Evolutionary conservation across 2,329 filamentous ascomycete species (phyloP).

Genomic region (Berkeleyomyces rouxiae): DNA sequence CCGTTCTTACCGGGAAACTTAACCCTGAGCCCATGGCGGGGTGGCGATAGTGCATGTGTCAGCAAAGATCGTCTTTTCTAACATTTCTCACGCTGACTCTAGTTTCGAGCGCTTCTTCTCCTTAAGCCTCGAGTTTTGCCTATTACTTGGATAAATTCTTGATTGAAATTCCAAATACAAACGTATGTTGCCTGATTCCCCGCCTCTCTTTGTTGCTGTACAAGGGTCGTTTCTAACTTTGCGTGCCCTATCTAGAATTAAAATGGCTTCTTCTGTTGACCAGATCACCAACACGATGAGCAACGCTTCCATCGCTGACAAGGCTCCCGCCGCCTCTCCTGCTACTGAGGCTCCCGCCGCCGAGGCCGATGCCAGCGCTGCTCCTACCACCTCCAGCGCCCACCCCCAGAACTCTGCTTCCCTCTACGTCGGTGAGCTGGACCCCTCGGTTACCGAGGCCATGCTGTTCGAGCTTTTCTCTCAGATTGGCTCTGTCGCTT

Average conservation of each 20-base stretch:
- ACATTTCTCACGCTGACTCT: background rate
- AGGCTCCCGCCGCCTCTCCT: slow-evolving; percentile 48
- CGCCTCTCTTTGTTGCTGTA: background rate
- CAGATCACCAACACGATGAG: slow-evolving; percentile 66
- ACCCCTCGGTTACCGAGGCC: slow-evolving; percentile 92
- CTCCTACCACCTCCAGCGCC: slow-evolving; percentile 55
- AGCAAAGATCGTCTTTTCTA: background rate
- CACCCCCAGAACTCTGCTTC: slow-evolving; percentile 90
- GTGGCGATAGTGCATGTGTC: background rate
- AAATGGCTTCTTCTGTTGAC: slow-evolving; percentile 55
- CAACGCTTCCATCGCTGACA: slow-evolving; percentile 53
- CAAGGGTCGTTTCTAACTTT: background rate
- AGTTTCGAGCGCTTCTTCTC: slow-evolving; percentile 1
- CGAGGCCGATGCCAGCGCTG: slow-evolving; percentile 38
- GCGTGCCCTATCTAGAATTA: slow-evolving; percentile 16
- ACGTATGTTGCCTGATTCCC: background rate
- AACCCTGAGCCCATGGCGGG: background rate
- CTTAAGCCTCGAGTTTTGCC: slow-evolving; percentile 5
- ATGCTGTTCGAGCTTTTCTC: slow-evolving; percentile 99
- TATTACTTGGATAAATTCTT: slow-evolving; percentile 14
- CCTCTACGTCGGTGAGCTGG: slow-evolving; percentile 96
- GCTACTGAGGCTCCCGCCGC: slow-evolving; percentile 60
- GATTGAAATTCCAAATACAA: slow-evolving; percentile 13
- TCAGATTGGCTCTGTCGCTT: slow-evolving; percentile 95
- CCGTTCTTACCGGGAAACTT: too few relatives aligned